These are phyloP conservation scores for Haplosporangium sp. DNA, from an alignment of 371 early-diverging fungal species.

Conservation along the genomic window DNA sequence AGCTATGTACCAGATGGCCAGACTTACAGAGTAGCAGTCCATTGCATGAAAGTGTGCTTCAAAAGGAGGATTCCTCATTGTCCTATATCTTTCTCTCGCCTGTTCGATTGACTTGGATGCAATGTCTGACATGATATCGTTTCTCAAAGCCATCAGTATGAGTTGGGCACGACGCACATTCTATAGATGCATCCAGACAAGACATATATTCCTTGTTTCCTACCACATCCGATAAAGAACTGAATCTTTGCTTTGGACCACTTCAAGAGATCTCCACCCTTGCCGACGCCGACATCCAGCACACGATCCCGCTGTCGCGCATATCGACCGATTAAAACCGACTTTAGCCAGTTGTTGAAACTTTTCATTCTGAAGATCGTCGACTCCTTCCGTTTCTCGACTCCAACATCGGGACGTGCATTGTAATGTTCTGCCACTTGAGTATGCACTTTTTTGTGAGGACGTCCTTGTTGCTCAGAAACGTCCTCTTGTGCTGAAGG, in stretches of 20 bases:
- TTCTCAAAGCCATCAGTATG: no score
- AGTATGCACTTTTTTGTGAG: constrained; percentile 18
- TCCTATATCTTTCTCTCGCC: constrained; percentile 79
- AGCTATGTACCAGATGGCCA: background rate
- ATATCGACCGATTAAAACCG: constrained; percentile 84
- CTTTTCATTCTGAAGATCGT: constrained; percentile 86
- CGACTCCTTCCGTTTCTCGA: constrained; percentile 81
- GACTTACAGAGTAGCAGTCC: constrained; percentile 85
- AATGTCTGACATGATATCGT: constrained; percentile 74
- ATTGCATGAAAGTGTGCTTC: constrained; percentile 78
- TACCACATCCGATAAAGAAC: constrained; percentile 80
- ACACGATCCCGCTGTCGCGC: constrained; percentile 64
- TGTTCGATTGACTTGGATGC: constrained; percentile 94
- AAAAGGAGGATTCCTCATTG: constrained; percentile 68
- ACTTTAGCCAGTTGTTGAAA: constrained; percentile 98
- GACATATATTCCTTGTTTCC: background rate
- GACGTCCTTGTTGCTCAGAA: background rate
- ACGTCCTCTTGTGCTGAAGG: constrained; percentile 18
- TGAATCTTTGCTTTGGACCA: constrained; percentile 82
- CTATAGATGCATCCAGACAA: background rate
- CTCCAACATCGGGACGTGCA: constrained; percentile 82
- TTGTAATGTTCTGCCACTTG: constrained; percentile 95
- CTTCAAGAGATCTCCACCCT: constrained; percentile 99
- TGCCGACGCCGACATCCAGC: constrained; percentile 98
- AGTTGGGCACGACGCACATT: no score